Conservation (phyloP, 78 protist genomes). For the Dictyostelium brefeldianum region DNA sequence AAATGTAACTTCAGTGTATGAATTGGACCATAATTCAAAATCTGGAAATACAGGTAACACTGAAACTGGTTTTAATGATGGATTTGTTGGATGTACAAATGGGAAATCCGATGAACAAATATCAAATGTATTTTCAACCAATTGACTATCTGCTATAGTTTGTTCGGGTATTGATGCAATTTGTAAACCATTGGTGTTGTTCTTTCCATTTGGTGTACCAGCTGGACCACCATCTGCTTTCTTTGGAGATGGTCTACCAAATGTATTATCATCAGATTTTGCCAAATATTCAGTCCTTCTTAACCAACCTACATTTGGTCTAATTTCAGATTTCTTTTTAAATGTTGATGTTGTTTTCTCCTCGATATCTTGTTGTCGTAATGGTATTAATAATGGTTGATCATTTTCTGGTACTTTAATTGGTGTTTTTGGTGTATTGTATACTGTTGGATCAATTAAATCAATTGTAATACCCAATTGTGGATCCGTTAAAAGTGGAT, state of each 20-base stretch:
- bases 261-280: constrained; percentile 22
- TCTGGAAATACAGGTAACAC: constrained; percentile 62
- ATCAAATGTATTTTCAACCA: constrained; percentile 66
- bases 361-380: constrained; percentile 29
- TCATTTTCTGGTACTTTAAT: constrained; percentile 19
- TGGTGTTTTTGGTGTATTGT: constrained; percentile 24
- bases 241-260: constrained; percentile 16
- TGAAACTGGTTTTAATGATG: constrained; percentile 35
- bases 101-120: background rate
- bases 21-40: constrained; percentile 63
- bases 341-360: background rate
- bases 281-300: constrained; percentile 64
- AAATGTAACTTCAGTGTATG: constrained; percentile 45
- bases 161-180: background rate
- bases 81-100: constrained; percentile 71
- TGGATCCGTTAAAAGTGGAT: constrained; percentile 57
- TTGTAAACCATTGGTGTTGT: background rate
- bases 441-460: constrained; percentile 44
- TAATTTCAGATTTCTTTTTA: background rate
- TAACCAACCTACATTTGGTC: constrained; percentile 63
- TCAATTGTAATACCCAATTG: constrained; percentile 72
- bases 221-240: background rate
- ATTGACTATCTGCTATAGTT: background rate
- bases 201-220: background rate
- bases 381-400: constrained; percentile 19